These are phyloP conservation scores for Emmonsia crescens DNA, from an alignment of 2,329 filamentous ascomycete species.

Conservation along the genomic window DNA sequence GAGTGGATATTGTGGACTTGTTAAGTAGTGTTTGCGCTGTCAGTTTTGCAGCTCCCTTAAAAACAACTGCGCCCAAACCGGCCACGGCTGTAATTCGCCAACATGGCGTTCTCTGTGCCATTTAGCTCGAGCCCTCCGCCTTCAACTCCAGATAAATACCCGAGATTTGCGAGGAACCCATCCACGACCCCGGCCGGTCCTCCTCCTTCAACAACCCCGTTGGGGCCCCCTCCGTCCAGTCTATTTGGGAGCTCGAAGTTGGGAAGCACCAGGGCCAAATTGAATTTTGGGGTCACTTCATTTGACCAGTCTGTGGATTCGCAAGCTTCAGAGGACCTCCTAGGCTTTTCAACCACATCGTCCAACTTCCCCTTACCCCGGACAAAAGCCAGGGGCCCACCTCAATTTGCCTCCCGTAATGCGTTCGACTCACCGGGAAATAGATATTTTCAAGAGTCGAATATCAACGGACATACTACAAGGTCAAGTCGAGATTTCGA, in stretches of 20 bases:
- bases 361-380: conserved; percentile 22
- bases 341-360: conserved; percentile 28
- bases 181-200: conserved; percentile 49
- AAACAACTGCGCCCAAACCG: neutral
- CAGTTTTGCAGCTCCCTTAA: neutral
- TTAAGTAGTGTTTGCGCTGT: neutral
- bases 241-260: conserved; percentile 43
- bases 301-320: conserved; percentile 29
- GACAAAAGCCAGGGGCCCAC: conserved; percentile 5
- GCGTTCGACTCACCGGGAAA: conserved; percentile 17
- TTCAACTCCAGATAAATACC: conserved; percentile 30
- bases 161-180: conserved; percentile 30
- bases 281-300: conserved; percentile 28
- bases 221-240: conserved; percentile 40
- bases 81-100: conserved; percentile 5
- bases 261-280: conserved; percentile 23
- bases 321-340: conserved; percentile 26
- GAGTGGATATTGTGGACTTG: neutral
- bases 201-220: conserved; percentile 45
- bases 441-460: conserved; percentile 5
- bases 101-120: conserved; percentile 28
- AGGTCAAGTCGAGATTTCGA: neutral
- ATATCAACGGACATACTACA: neutral
- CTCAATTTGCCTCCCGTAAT: conserved; percentile 6
- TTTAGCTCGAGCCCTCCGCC: conserved; percentile 26